Conservation (phyloP, 1,284 basidiomycete genomes). For the Malassezia dermatis region DNA sequence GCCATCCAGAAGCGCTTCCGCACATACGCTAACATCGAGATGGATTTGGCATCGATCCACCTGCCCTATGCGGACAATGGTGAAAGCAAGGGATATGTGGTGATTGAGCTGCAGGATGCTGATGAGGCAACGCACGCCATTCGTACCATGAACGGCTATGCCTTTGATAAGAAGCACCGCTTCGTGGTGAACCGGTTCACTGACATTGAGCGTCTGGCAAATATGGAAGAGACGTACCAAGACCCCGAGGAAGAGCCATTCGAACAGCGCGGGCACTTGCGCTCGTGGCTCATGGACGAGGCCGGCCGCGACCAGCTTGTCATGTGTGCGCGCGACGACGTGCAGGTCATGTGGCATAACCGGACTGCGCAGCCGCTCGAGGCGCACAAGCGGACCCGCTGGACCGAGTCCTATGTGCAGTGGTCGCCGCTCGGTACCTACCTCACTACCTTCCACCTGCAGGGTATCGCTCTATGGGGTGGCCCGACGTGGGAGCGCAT, state of each 20-base stretch:
- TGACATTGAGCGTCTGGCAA: constrained; percentile 76
- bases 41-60: constrained; percentile 46
- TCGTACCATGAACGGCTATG: constrained; percentile 68
- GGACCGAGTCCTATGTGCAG: constrained; percentile 93
- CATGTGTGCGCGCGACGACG: constrained; percentile 83
- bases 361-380: constrained; percentile 77
- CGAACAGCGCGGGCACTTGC: constrained; percentile 82
- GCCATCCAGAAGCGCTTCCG: constrained; percentile 49
- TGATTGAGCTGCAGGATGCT: constrained; percentile 72
- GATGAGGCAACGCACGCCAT: constrained; percentile 75
- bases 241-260: constrained; percentile 73
- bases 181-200: constrained; percentile 83
- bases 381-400: constrained; percentile 62
- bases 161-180: constrained; percentile 83
- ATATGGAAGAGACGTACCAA: constrained; percentile 70
- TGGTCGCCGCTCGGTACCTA: constrained; percentile 96
- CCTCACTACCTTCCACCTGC: constrained; percentile 83
- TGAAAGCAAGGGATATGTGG: constrained; percentile 58
- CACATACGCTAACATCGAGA: constrained; percentile 46
- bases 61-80: constrained; percentile 48
- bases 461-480: constrained; percentile 92
- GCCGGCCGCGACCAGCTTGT: constrained; percentile 92
- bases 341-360: constrained; percentile 85
- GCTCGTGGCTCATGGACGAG: constrained; percentile 84
- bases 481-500: constrained; percentile 75